Evolutionary conservation across 148 eudicot genomes (phyloP).

Genomic region (Rhododendron ovatum): DNA sequence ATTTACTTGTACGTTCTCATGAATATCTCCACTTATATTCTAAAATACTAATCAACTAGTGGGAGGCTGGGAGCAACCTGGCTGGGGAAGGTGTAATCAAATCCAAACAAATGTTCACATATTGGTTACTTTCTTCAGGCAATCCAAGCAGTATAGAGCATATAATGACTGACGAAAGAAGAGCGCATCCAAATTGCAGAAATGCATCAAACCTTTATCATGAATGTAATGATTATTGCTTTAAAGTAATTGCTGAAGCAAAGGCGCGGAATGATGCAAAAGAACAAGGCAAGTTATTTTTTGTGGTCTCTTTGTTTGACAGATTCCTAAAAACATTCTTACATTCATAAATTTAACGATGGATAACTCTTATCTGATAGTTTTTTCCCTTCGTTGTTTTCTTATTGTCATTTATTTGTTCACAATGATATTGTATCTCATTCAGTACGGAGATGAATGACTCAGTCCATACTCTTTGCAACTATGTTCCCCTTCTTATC

Average conservation of each 20-base stretch:
- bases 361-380: not conserved
- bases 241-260: conserved; percentile 63
- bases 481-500: not conserved
- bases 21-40: not conserved
- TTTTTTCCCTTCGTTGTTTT: not conserved
- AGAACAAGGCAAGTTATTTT: conserved; percentile 28
- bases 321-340: not conserved
- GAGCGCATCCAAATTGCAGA: conserved; percentile 87
- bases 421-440: not conserved
- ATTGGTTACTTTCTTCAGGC: not conserved
- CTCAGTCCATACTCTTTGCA: not conserved
- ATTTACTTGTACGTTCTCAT: not conserved
- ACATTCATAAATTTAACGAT: not conserved
- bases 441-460: not conserved
- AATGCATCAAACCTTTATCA: conserved; percentile 85
- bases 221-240: conserved; percentile 84
- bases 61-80: not conserved
- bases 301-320: not conserved
- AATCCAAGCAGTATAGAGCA: not conserved
- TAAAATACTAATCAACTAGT: not conserved
- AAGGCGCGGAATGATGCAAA: conserved; percentile 33
- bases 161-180: conserved; percentile 54
- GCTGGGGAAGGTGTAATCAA: not conserved
- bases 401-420: not conserved
- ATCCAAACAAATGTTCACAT: not conserved